Percentiles rank a stretch among this genome's conserved stretches.
Evolutionary conservation across 1,284 basidiomycete genomes (phyloP).

Genomic region (Stygiomarasmius scandens): DNA sequence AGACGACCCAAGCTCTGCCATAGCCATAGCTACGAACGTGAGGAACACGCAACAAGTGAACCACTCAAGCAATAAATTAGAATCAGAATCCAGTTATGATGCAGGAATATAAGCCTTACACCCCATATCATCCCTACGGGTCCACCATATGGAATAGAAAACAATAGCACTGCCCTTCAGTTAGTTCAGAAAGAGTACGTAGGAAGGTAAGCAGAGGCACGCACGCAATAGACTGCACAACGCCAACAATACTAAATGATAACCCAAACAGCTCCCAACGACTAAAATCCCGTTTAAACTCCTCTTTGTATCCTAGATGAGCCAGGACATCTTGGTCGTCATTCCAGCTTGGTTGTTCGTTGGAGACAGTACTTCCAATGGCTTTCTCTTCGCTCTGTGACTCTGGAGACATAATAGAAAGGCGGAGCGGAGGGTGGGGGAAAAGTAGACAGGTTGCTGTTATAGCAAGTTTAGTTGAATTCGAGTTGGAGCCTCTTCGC

Average conservation of each 20-base stretch:
- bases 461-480: too few species aligned
- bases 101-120: constrained; percentile 4
- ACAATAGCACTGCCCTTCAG: constrained; percentile 69
- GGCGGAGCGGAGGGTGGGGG: too few species aligned
- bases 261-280: constrained; percentile 27
- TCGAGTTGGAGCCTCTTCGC: too few species aligned
- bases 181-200: constrained; percentile 36
- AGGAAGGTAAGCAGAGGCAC: constrained; percentile 9
- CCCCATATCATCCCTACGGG: constrained; percentile 23
- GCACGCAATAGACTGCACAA: constrained; percentile 28
- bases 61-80: constrained; percentile 20
- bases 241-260: constrained; percentile 24
- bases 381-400: too few species aligned
- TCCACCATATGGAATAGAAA: constrained; percentile 33
- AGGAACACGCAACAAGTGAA: constrained; percentile 23
- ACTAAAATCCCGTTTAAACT: constrained; percentile 48
- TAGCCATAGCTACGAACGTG: constrained; percentile 21
- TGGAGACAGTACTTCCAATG: too few species aligned
- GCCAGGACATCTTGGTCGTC: constrained; percentile 47
- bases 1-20: constrained; percentile 26
- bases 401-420: too few species aligned
- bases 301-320: constrained; percentile 50
- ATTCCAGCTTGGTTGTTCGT: not conserved
- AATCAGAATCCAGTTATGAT: too few species aligned
- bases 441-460: too few species aligned